phyloP scores from a whole-genome alignment of 2,329 filamentous ascomycete genomes.

The Alternaria sp. region DNA sequence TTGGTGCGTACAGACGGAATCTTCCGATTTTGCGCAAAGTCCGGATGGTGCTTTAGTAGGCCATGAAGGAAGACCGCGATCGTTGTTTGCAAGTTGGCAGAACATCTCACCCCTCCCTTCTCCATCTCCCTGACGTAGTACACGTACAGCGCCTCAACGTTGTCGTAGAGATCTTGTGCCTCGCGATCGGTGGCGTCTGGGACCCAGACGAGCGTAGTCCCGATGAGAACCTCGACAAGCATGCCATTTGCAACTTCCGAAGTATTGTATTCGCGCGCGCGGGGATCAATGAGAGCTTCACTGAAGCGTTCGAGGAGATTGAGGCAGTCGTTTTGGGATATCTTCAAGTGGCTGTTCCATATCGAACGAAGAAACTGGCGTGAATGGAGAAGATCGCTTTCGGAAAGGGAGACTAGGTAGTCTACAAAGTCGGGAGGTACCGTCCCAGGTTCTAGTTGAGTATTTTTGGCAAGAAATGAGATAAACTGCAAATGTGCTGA shows the following conservation, averaged over 20 bases:
- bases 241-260: conserved; percentile 51
- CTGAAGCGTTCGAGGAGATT: conserved; percentile 42
- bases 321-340: conserved; percentile 37
- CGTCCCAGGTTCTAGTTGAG: conserved; percentile 15
- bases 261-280: conserved; percentile 48
- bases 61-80: conserved; percentile 75
- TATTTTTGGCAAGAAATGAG: conserved; percentile 25
- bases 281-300: conserved; percentile 44
- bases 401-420: conserved; percentile 37
- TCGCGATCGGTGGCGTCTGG: conserved; percentile 35
- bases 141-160: conserved; percentile 78
- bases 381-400: conserved; percentile 43
- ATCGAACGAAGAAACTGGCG: conserved; percentile 41
- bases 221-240: conserved; percentile 45
- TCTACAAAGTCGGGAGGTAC: conserved; percentile 42
- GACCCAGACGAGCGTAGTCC: conserved; percentile 40
- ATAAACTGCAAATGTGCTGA: conserved; percentile 42
- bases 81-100: conserved; percentile 71
- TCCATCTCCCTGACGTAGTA: conserved; percentile 77
- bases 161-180: conserved; percentile 61
- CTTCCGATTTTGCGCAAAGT: conserved; percentile 69
- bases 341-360: conserved; percentile 31
- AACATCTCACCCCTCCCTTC: conserved; percentile 70
- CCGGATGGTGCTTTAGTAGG: conserved; percentile 72
- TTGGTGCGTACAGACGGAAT: conserved; percentile 73